Percentiles rank a stretch among this genome's conserved stretches.
phyloP scores from a whole-genome alignment of 2,329 filamentous ascomycete genomes.

The Phaeosphaeria sp. region DNA sequence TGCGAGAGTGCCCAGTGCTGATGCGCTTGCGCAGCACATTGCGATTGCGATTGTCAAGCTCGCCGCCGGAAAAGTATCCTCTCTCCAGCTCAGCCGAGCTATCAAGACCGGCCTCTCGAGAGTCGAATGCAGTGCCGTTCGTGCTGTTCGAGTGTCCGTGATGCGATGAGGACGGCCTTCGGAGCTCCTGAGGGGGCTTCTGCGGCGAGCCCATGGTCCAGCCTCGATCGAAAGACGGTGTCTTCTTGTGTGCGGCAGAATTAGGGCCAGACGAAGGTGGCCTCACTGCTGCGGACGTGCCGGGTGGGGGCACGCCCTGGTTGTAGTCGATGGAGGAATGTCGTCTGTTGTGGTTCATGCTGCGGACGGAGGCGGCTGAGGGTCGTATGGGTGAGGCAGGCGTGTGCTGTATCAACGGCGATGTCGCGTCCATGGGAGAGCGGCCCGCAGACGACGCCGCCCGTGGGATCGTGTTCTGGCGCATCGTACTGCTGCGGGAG shows the following conservation, averaged over 20 bases:
- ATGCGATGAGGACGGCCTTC: constrained; percentile 43
- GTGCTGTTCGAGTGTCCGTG: constrained; percentile 41
- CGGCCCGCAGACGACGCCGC: constrained; percentile 42
- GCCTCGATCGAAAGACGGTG: constrained; percentile 64
- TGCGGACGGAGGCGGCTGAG: constrained; percentile 82
- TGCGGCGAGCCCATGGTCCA: constrained; percentile 61
- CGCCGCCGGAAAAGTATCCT: constrained; percentile 92
- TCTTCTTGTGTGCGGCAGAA: constrained; percentile 58
- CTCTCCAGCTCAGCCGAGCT: constrained; percentile 71
- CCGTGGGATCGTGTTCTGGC: constrained; percentile 36
- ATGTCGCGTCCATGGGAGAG: constrained; percentile 46
- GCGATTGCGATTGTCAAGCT: constrained; percentile 74
- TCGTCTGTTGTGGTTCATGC: constrained; percentile 81
- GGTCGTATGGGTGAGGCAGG: constrained; percentile 60
- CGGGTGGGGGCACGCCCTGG: constrained; percentile 34
- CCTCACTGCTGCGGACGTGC: constrained; percentile 23
- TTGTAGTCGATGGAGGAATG: constrained; percentile 86
- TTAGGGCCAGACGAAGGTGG: constrained; percentile 23
- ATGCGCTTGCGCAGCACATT: constrained; percentile 81
- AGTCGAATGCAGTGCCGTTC: constrained; percentile 34
- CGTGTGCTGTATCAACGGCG: constrained; percentile 54
- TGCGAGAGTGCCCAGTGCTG: constrained; percentile 67
- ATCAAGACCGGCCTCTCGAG: constrained; percentile 38
- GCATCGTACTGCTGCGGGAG: constrained; percentile 29
- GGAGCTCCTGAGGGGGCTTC: constrained; percentile 36